Percentiles rank a stretch among this genome's conserved stretches.
These are phyloP conservation scores for Phytophthora syringae DNA, from an alignment of 352 stramenopile species.

Conservation along the genomic window DNA sequence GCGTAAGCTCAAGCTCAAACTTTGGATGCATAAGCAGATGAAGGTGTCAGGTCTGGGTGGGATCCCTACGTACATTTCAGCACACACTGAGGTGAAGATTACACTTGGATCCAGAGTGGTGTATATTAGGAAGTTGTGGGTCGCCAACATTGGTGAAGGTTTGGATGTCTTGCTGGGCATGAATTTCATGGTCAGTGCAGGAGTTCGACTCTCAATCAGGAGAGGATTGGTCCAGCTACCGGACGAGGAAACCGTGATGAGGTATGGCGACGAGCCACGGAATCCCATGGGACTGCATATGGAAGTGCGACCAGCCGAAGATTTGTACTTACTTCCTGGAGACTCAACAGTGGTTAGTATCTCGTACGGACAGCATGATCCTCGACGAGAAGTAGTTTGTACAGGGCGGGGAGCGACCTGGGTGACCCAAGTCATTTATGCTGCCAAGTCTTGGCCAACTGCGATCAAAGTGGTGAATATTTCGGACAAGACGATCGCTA, in stretches of 20 bases:
- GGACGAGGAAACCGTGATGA: too few species aligned
- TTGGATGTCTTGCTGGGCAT: not conserved
- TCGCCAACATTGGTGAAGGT: not conserved
- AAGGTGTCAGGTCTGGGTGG: constrained; percentile 2
- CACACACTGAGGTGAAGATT: constrained; percentile 6
- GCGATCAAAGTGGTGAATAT: not conserved
- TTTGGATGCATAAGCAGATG: not conserved
- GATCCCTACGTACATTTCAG: constrained; percentile 2
- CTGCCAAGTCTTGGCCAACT: not conserved
- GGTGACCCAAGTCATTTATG: not conserved
- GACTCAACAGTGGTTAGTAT: too few species aligned
- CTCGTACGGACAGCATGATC: not conserved
- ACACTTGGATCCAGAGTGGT: not conserved
- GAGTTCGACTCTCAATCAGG: not conserved
- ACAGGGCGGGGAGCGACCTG: not conserved
- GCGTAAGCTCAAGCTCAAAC: constrained; percentile 7
- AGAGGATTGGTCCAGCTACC: not conserved
- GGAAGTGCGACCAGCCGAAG: not conserved
- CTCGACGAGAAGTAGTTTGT: not conserved
- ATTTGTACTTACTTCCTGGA: too few species aligned
- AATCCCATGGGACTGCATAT: too few species aligned
- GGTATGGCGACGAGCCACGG: too few species aligned
- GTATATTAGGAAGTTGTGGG: not conserved
- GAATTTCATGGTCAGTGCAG: not conserved
- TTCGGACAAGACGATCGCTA: not conserved